These are phyloP conservation scores for Rhexocercosporidium sp. DNA, from an alignment of 2,329 filamentous ascomycete genomes.

Conservation along the genomic window DNA sequence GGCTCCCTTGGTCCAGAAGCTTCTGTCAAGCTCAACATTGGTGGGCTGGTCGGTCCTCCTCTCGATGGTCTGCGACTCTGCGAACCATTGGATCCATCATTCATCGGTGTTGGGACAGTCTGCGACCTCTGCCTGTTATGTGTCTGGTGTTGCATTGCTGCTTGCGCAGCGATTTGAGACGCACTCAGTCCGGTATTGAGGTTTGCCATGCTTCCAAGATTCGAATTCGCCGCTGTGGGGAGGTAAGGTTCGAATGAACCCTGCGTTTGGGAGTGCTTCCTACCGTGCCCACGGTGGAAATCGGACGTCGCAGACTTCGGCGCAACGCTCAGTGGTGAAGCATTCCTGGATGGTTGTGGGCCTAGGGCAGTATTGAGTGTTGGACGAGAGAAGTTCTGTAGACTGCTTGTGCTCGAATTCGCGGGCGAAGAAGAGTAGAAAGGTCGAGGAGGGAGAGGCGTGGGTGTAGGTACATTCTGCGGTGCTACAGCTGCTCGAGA, in stretches of 20 bases:
- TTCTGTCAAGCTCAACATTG: constrained; percentile 67
- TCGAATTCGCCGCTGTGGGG: constrained; percentile 57
- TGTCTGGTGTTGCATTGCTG: constrained; percentile 70
- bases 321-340: constrained; percentile 51
- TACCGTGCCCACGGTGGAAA: constrained; percentile 52
- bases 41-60: constrained; percentile 62
- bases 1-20: constrained; percentile 65
- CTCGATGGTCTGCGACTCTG: constrained; percentile 39
- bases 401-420: constrained; percentile 52
- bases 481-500: constrained; percentile 43
- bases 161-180: constrained; percentile 82
- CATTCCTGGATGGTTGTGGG: constrained; percentile 38
- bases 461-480: constrained; percentile 31
- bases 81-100: constrained; percentile 32
- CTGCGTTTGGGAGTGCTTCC: constrained; percentile 74
- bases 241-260: constrained; percentile 78
- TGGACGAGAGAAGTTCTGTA: constrained; percentile 65
- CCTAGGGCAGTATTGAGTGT: constrained; percentile 34
- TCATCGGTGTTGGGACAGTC: constrained; percentile 64
- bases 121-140: constrained; percentile 70
- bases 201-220: constrained; percentile 41
- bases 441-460: constrained; percentile 47
- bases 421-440: constrained; percentile 54
- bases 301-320: constrained; percentile 42
- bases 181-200: constrained; percentile 54